Percentiles rank a stretch among this genome's conserved stretches.
Evolutionary conservation across 352 stramenopile species (phyloP).

Genomic region (Phytophthora kernoviae): DNA sequence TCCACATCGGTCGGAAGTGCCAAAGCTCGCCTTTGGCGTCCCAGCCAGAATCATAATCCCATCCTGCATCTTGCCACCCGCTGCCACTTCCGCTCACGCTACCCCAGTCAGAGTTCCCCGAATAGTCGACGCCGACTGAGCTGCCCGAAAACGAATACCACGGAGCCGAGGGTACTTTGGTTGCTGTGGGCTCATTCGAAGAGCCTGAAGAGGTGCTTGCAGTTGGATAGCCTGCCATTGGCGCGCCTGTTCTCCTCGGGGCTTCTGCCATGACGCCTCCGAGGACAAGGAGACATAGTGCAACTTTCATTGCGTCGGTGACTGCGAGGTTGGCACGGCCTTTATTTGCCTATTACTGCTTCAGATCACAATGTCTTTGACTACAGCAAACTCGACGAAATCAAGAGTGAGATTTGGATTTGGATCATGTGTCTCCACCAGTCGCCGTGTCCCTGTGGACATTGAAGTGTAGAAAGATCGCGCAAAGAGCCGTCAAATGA

Average conservation of each 20-base stretch:
- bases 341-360: slow-evolving; percentile 2
- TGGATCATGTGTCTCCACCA: too few relatives aligned
- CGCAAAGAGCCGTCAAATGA: too few relatives aligned
- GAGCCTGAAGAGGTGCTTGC: background rate
- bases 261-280: slow-evolving; percentile 7
- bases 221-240: background rate
- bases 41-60: slow-evolving; percentile 11
- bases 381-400: too few relatives aligned
- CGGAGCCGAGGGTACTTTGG: background rate
- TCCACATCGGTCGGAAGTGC: slow-evolving; percentile 25
- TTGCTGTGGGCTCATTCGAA: background rate
- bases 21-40: slow-evolving; percentile 19
- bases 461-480: too few relatives aligned
- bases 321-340: background rate
- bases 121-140: background rate
- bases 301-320: slow-evolving; percentile 16
- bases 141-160: slow-evolving; percentile 4
- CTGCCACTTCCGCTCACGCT: slow-evolving; percentile 22
- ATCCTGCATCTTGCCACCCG: slow-evolving; percentile 14
- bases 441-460: too few relatives aligned
- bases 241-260: background rate
- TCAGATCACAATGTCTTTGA: background rate
- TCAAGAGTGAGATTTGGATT: too few relatives aligned
- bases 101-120: slow-evolving; percentile 9
- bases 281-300: slow-evolving; percentile 9